Conservation (phyloP, 495 filamentous ascomycete species). For the Tricharina praecox region DNA sequence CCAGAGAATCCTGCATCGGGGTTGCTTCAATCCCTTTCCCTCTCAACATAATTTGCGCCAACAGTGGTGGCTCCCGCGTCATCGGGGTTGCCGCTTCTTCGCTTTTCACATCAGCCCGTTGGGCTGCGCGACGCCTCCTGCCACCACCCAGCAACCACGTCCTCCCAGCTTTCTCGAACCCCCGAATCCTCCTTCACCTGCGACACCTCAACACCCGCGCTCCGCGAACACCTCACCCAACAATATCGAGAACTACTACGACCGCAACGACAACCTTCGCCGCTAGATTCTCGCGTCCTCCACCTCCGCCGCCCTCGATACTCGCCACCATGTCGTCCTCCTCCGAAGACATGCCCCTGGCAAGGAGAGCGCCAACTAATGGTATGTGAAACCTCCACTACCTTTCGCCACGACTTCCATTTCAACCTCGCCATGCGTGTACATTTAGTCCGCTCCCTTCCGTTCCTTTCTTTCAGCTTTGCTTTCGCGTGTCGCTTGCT, state of each 20-base stretch:
- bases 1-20: no score
- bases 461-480: background rate
- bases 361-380: background rate
- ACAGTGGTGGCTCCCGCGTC: background rate
- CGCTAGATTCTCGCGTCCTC: background rate
- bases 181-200: no score
- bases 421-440: background rate
- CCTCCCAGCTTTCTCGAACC: no score
- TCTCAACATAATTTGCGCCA: background rate
- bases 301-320: background rate
- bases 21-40: no score
- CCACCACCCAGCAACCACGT: no score
- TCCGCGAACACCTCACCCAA: background rate
- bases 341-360: slow-evolving; percentile 3
- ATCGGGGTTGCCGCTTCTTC: slow-evolving; percentile 1
- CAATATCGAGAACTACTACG: background rate
- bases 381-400: slow-evolving; percentile 2
- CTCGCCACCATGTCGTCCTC: slow-evolving; percentile 6
- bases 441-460: background rate
- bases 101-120: no score
- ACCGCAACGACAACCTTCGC: background rate
- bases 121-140: no score
- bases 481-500: background rate
- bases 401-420: background rate
- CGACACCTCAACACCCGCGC: no score